These are phyloP conservation scores for Pythium rhizo-oryzae DNA, from an alignment of 352 stramenopile species.

Conservation along the genomic window DNA sequence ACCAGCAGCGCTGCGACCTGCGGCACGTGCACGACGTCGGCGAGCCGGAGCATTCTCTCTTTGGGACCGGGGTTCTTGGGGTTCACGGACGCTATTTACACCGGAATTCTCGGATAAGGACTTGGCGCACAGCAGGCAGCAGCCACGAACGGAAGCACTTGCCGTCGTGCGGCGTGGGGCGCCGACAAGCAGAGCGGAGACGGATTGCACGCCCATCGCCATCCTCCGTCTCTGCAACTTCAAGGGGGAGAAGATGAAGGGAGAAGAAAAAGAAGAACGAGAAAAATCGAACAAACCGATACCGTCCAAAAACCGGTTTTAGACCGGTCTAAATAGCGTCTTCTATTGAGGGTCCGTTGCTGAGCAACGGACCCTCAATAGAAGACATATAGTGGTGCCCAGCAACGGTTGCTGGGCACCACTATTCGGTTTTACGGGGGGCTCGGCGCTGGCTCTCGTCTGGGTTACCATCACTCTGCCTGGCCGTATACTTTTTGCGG, in stretches of 20 bases:
- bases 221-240: not conserved
- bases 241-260: not conserved
- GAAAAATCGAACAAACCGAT: not conserved
- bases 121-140: not conserved
- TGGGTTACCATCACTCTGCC: slow-evolving; percentile 11
- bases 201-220: not conserved
- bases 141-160: not conserved
- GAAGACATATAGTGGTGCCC: too few species aligned
- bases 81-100: not conserved
- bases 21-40: slow-evolving; percentile 20
- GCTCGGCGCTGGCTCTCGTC: slow-evolving; percentile 15
- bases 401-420: too few species aligned
- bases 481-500: slow-evolving; percentile 16
- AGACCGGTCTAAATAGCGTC: not conserved
- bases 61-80: not conserved
- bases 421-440: too few species aligned
- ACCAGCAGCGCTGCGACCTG: slow-evolving; percentile 8
- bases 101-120: slow-evolving; percentile 7
- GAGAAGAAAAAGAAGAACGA: not conserved
- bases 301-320: not conserved
- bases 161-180: too few species aligned
- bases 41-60: not conserved
- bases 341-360: not conserved
- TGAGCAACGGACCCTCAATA: not conserved
- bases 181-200: not conserved